Conservation (phyloP, 2,329 filamentous ascomycete genomes). For the Botrytis paeoniae region DNA sequence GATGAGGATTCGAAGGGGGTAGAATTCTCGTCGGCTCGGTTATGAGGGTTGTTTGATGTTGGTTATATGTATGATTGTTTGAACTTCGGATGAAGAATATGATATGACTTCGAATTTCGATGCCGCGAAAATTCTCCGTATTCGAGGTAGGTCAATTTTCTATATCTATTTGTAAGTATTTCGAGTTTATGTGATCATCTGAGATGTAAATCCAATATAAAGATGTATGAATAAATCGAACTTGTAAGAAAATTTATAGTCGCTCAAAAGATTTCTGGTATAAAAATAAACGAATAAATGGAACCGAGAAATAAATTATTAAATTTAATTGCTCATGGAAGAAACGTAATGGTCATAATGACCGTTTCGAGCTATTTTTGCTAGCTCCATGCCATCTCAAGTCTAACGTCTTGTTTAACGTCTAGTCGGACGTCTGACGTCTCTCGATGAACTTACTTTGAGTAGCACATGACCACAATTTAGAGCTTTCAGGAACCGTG, state of each 20-base stretch:
- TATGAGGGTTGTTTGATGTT: accelerated
- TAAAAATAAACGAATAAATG: not conserved
- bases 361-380: not conserved
- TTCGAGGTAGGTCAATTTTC: not conserved
- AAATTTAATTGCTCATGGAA: not conserved
- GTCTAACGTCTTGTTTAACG: not conserved
- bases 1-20: not conserved
- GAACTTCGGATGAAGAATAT: not conserved
- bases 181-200: not conserved
- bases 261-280: not conserved
- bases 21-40: not conserved
- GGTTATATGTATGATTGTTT: not conserved
- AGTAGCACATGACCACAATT: not conserved
- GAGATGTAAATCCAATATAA: not conserved
- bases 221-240: not conserved
- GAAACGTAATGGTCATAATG: no score
- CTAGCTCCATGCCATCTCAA: no score
- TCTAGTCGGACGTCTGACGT: not conserved
- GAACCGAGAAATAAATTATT: not conserved
- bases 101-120: not conserved
- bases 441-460: not conserved
- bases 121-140: not conserved
- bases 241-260: not conserved
- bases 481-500: not conserved
- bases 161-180: not conserved